Conservation (phyloP, 768 basidiomycete genomes). For the Suillus bovinus region DNA sequence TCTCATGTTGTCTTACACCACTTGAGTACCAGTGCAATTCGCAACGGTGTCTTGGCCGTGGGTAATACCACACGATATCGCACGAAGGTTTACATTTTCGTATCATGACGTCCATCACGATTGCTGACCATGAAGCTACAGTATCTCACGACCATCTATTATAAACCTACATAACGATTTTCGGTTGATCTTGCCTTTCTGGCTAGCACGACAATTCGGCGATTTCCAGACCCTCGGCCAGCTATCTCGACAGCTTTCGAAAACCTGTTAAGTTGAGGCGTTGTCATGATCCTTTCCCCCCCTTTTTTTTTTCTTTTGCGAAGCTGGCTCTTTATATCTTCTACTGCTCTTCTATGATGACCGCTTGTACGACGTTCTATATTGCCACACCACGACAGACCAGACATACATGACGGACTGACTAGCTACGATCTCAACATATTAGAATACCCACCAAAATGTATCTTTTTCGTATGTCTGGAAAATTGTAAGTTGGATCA, state of each 20-base stretch:
- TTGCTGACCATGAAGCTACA: conserved; percentile 33
- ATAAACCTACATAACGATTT: conserved; percentile 54
- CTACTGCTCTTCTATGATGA: neutral
- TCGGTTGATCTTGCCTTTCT: neutral
- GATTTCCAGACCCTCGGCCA: neutral
- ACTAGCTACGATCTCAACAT: conserved; percentile 3
- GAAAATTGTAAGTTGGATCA: conserved; percentile 6
- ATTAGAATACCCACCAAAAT: conserved; percentile 16
- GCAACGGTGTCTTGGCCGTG: conserved; percentile 90
- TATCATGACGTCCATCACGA: conserved; percentile 7
- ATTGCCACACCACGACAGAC: neutral
- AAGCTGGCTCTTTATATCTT: conserved; percentile 1
- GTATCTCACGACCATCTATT: conserved; percentile 87
- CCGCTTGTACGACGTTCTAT: neutral
- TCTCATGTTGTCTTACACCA: conserved; percentile 94
- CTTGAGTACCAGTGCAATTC: conserved; percentile 91
- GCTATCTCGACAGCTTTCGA: neutral
- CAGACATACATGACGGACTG: neutral
- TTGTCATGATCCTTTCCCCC: neutral
- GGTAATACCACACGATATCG: conserved; percentile 89
- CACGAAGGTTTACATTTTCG: conserved; percentile 65
- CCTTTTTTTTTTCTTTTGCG: neutral
- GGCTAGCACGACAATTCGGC: neutral
- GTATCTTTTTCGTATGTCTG: conserved; percentile 13
- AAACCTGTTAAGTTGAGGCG: neutral